Conservation (phyloP, 139 green algal species). For the Coccomyxa sp. region DNA sequence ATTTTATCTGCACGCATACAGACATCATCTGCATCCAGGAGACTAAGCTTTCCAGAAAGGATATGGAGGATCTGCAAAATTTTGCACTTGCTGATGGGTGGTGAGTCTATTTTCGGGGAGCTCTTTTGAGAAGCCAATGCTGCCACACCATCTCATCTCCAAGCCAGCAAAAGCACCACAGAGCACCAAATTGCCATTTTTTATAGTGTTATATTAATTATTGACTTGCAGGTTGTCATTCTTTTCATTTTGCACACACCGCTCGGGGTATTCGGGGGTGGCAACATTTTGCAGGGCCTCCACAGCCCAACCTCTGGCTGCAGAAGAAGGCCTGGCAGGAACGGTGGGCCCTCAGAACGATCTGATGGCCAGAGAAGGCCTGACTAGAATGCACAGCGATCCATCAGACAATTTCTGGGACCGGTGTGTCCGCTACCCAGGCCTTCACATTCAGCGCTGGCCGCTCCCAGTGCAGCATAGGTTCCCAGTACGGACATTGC, state of each 20-base stretch:
- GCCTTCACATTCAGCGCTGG: neutral
- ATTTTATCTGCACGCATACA: neutral
- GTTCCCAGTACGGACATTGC: no score
- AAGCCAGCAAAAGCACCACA: neutral
- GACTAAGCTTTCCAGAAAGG: conserved; percentile 40
- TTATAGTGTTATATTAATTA: neutral
- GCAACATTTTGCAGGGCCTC: conserved; percentile 42
- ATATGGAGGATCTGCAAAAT: conserved; percentile 27
- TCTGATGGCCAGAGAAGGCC: neutral
- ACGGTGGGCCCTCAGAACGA: neutral
- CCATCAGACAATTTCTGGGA: neutral
- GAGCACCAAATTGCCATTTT: no score
- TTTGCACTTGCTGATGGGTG: conserved; percentile 45
- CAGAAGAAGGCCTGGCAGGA: conserved; percentile 43
- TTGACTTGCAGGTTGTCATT: conserved; percentile 43
- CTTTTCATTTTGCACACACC: conserved; percentile 35
- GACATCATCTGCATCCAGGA: conserved; percentile 53
- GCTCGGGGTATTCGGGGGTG: conserved; percentile 46
- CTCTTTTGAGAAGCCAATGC: neutral
- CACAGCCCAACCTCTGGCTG: conserved; percentile 19
- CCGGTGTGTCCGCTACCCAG: conserved; percentile 1
- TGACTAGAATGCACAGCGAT: neutral
- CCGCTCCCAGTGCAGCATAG: neutral
- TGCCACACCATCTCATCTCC: neutral
- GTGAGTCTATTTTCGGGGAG: conserved; percentile 16